Percentiles rank a stretch among this genome's conserved stretches.
Conservation (phyloP, 805 yeast genomes). For the Pichia gijzeniarum region DNA sequence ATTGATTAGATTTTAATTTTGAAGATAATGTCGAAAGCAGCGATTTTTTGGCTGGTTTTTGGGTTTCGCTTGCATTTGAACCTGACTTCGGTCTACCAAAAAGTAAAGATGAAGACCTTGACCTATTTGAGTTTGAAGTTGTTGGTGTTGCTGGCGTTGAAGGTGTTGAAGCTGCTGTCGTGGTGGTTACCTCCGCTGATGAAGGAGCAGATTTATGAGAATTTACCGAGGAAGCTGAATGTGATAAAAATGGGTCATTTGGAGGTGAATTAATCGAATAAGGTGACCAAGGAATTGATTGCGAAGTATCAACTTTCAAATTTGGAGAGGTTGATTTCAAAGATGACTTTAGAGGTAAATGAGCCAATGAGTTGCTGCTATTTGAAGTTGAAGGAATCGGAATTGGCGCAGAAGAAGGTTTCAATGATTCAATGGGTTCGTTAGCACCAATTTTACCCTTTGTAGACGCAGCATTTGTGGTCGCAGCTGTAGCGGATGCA, state of each 20-base stretch:
- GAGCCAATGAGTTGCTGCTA: not conserved
- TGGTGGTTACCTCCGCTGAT: not conserved
- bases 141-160: not conserved
- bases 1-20: constrained; percentile 21
- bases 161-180: no score
- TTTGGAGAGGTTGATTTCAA: constrained; percentile 7
- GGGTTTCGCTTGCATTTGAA: constrained; percentile 7
- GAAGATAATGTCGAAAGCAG: constrained; percentile 31
- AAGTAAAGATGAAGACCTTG: constrained; percentile 7
- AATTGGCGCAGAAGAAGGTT: not conserved
- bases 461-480: not conserved
- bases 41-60: constrained; percentile 20
- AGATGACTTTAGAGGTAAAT: constrained; percentile 9
- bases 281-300: not conserved
- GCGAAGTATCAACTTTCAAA: constrained; percentile 6
- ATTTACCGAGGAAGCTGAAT: not conserved
- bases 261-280: not conserved
- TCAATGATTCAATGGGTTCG: not conserved
- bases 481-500: no score
- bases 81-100: constrained; percentile 13
- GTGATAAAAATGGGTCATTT: not conserved
- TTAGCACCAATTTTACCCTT: not conserved
- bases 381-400: not conserved
- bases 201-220: not conserved
- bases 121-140: not conserved